Base-by-base conservation (phyloP, 192 early-diverging fungal species). In the Coemansia sp. region DNA sequence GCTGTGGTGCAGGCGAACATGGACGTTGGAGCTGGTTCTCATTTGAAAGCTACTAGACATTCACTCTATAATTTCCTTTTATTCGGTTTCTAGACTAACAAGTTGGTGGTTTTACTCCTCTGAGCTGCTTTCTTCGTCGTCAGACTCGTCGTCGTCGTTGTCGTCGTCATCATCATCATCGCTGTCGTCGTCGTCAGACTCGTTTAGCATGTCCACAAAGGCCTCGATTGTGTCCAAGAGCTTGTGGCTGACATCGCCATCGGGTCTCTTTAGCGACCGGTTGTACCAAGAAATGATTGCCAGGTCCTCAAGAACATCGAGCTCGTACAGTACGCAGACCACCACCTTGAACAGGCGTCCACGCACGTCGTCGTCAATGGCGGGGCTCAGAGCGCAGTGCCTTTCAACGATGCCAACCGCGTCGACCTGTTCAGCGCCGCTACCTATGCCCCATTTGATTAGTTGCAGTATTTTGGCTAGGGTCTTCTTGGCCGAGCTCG, bases 261-360 rank as follows among this genome's bases (percentile, higher is more conserved):
- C 67, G 9, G 73, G 64, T 48, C 76, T 77, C 57, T 80, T 82
- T 12, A 76, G 69, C 21, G 71, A 69, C 39, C 85, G 77, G 43
- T 84, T 75, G 66, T 88, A 87, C 95, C 95, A 98, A 21, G 68
- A 71, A 20, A 93, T 48, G 50, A 97, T 84, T 3, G 86, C 83
- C 34, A 94, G 89, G 61, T 95, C 94, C 65, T 92, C 91, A 21
- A 93, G 56, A 39, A 98, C 76, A 72, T 95, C 93, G 20, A 84
- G 63, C 56, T 96, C 87, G 74, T 94, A 96, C 42, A 92, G 67
- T 37, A 84, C 56, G 52, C 82, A 80, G 59, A 95, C 61, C 6
- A 90, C 61, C 9, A 83, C 72, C 11, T 84, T 69, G 75, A 93
- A 89, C 34, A 90, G 25, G 58, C 86, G 88, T 11, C 63, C 62